A percentile compares a stretch with the other conserved stretches of the same genome.
These are phyloP conservation scores for Pseudogymnoascus sp. DNA, from an alignment of 2,329 filamentous ascomycete genomes.

Conservation along the genomic window DNA sequence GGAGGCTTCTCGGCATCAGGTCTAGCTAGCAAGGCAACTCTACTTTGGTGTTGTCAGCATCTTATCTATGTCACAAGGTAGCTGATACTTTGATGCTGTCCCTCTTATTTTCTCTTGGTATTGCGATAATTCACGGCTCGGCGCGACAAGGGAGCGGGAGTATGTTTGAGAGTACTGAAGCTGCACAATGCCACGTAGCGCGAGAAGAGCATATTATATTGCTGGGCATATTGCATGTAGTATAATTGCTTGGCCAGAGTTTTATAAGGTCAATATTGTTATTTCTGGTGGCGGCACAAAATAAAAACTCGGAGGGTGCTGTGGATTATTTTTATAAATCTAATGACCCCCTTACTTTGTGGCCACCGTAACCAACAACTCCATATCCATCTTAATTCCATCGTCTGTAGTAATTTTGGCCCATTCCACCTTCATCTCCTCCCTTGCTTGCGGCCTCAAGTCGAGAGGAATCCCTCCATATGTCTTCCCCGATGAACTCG, in stretches of 20 bases:
- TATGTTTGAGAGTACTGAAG: background rate
- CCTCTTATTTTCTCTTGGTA: background rate
- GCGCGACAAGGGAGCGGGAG: background rate
- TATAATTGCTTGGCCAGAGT: background rate
- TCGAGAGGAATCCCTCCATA: constrained; percentile 28
- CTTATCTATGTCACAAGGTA: background rate
- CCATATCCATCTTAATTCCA: constrained; percentile 28
- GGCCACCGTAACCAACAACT: constrained; percentile 20
- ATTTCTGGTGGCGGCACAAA: background rate
- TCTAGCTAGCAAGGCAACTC: background rate
- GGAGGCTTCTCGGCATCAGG: background rate
- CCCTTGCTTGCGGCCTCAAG: constrained; percentile 23
- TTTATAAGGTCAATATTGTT: background rate
- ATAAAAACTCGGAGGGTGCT: background rate
- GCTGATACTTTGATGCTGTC: background rate
- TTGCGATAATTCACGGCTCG: background rate
- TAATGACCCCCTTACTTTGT: background rate
- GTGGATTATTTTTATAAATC: background rate
- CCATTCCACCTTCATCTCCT: constrained; percentile 29
- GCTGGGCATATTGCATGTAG: background rate
- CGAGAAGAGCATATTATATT: background rate
- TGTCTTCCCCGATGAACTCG: constrained; percentile 30
- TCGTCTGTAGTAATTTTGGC: constrained; percentile 23
- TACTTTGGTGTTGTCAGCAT: background rate
- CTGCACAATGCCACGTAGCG: background rate